Conservation (phyloP, 371 early-diverging fungal genomes). For the Zychaea mexicana region DNA sequence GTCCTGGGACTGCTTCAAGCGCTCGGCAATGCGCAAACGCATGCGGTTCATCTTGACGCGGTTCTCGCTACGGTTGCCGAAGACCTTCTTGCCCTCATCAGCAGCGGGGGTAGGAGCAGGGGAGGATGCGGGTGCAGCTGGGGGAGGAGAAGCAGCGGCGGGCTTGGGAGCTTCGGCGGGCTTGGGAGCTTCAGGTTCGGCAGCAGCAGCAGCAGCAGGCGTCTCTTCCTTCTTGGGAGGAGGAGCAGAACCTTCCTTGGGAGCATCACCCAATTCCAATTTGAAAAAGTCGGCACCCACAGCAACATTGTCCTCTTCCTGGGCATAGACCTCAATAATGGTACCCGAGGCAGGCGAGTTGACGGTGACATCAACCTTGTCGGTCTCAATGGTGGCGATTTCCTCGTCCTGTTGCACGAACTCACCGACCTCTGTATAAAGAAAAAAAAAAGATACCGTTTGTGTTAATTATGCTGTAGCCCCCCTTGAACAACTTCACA, state of each 20-base stretch:
- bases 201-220: conserved; percentile 38
- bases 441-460: background rate
- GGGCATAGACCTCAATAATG: conserved; percentile 82
- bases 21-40: conserved; percentile 92
- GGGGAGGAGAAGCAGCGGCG: conserved; percentile 21
- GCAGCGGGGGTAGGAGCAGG: conserved; percentile 9
- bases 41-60: conserved; percentile 97
- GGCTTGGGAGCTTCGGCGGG: conserved; percentile 31
- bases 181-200: conserved; percentile 39
- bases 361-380: conserved; percentile 96
- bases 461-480: background rate
- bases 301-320: conserved; percentile 90
- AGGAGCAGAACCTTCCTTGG: conserved; percentile 55
- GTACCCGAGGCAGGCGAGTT: conserved; percentile 93
- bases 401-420: conserved; percentile 93
- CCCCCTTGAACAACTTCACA: too few species aligned
- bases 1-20: conserved; percentile 96
- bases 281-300: conserved; percentile 95
- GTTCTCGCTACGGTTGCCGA: conserved; percentile 59
- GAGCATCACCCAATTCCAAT: conserved; percentile 80
- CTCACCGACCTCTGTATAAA: conserved; percentile 86
- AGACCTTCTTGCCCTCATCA: conserved; percentile 26
- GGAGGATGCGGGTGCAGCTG: conserved; percentile 23
- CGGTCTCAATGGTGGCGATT: conserved; percentile 97
- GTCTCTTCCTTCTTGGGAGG: conserved; percentile 42